phyloP scores from a whole-genome alignment of 306 rosid genomes.

The Spatholobus suberectus region DNA sequence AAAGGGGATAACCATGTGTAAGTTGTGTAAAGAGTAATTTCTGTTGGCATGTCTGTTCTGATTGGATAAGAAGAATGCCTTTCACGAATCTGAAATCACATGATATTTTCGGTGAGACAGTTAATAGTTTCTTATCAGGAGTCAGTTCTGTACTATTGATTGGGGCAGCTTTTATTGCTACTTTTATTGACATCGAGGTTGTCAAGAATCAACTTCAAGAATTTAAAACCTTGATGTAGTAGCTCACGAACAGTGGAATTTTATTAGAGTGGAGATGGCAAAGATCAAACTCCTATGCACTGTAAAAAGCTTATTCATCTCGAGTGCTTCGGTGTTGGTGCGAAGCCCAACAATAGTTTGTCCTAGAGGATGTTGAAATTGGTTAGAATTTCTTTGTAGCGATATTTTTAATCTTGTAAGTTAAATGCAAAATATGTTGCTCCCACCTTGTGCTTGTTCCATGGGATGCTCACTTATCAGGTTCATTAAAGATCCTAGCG shows the following conservation, averaged over 20 bases:
- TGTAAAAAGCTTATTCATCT: background rate
- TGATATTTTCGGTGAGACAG: background rate
- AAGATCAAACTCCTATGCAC: background rate
- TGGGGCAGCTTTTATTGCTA: background rate
- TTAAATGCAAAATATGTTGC: background rate
- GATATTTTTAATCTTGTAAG: background rate
- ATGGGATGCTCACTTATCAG: background rate
- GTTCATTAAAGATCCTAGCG: background rate
- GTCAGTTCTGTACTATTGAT: background rate
- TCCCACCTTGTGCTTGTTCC: background rate
- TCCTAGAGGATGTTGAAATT: background rate
- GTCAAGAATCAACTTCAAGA: background rate
- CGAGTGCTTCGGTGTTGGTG: background rate
- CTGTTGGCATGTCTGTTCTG: slow-evolving; percentile 10
- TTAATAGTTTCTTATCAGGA: background rate
- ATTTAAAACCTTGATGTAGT: background rate
- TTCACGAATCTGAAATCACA: slow-evolving; percentile 18
- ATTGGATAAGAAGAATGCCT: slow-evolving; percentile 10
- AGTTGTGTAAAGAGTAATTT: background rate
- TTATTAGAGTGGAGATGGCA: background rate
- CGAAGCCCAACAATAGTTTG: background rate
- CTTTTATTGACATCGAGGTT: background rate
- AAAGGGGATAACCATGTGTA: background rate
- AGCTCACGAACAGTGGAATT: background rate
- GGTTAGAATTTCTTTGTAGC: background rate